Percentiles rank a stretch among this genome's conserved stretches.
phyloP scores from a whole-genome alignment of 1,284 basidiomycete genomes.

The Coriolopsis trogii region DNA sequence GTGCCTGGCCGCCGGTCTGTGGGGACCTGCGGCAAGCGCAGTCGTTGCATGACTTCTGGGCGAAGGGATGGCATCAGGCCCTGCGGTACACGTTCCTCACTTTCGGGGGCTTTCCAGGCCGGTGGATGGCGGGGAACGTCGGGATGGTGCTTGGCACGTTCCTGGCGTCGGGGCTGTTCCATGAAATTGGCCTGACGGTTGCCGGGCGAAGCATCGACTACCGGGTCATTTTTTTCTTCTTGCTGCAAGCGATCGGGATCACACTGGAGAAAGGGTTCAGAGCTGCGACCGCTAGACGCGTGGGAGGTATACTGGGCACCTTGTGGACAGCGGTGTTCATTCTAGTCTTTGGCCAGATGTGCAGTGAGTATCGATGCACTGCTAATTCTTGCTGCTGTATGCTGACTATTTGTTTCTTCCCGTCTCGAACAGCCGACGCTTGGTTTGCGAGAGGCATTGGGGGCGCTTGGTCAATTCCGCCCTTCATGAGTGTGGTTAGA shows the following conservation, averaged over 20 bases:
- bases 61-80: constrained; percentile 73
- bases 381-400: too few relatives aligned
- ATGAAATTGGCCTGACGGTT: constrained; percentile 64
- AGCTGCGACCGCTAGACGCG: constrained; percentile 52
- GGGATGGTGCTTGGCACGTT: constrained; percentile 73
- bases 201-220: constrained; percentile 61
- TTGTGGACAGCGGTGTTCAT: constrained; percentile 70
- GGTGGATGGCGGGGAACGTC: constrained; percentile 51
- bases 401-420: too few relatives aligned
- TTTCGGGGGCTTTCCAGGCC: constrained; percentile 65
- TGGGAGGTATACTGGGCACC: constrained; percentile 58
- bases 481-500: constrained; percentile 50
- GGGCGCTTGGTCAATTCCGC: constrained; percentile 64
- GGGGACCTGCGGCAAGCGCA: constrained; percentile 63
- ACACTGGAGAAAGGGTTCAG: constrained; percentile 64
- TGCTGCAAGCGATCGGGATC: constrained; percentile 61
- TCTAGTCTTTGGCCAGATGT: constrained; percentile 59
- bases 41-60: constrained; percentile 73
- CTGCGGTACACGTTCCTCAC: constrained; percentile 70
- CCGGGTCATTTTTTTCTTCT: constrained; percentile 61
- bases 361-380: constrained; percentile 59
- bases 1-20: constrained; percentile 69
- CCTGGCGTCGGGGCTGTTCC: constrained; percentile 72
- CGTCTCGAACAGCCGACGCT: constrained; percentile 49
- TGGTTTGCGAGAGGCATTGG: constrained; percentile 68